Percentiles rank a stretch among this genome's conserved stretches.
Conservation (phyloP, 352 stramenopile species). For the Peronospora belbahrii region DNA sequence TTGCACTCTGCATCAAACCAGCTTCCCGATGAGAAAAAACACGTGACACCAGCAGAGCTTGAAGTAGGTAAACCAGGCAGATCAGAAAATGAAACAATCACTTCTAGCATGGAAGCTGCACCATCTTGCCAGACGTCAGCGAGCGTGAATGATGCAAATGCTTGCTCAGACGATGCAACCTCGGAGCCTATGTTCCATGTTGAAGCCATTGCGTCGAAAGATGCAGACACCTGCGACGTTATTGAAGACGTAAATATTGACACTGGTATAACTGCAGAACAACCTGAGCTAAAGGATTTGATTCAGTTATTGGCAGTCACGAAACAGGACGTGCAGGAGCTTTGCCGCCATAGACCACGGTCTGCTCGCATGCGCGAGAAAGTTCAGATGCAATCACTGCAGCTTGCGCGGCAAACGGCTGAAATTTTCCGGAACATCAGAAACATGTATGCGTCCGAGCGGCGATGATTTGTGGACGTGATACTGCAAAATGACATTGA, state of each 20-base stretch:
- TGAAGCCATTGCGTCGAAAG: background rate
- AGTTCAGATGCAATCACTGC: slow-evolving; percentile 49
- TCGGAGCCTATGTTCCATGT: background rate
- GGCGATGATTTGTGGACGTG: slow-evolving; percentile 7
- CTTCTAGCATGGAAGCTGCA: slow-evolving; percentile 1
- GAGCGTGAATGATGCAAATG: background rate
- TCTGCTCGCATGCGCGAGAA: slow-evolving; percentile 69
- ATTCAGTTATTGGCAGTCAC: slow-evolving; percentile 56
- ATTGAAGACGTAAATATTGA: slow-evolving; percentile 5
- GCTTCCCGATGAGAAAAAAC: slow-evolving; percentile 22
- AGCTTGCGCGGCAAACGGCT: slow-evolving; percentile 48
- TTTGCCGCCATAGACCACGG: slow-evolving; percentile 42
- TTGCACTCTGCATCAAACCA: slow-evolving; percentile 39
- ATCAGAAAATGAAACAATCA: background rate
- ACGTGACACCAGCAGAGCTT: background rate
- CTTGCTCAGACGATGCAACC: background rate
- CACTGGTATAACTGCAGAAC: slow-evolving; percentile 4
- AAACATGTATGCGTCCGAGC: slow-evolving; percentile 32
- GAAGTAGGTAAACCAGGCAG: background rate
- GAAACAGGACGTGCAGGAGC: slow-evolving; percentile 31
- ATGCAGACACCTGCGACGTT: background rate
- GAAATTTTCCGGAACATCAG: slow-evolving; percentile 59
- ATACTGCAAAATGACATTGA: background rate
- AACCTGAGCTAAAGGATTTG: slow-evolving; percentile 51
- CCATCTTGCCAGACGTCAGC: background rate